These are phyloP conservation scores for Staphylotrichum tortipilum DNA, from an alignment of 495 filamentous ascomycete genomes.

Conservation along the genomic window DNA sequence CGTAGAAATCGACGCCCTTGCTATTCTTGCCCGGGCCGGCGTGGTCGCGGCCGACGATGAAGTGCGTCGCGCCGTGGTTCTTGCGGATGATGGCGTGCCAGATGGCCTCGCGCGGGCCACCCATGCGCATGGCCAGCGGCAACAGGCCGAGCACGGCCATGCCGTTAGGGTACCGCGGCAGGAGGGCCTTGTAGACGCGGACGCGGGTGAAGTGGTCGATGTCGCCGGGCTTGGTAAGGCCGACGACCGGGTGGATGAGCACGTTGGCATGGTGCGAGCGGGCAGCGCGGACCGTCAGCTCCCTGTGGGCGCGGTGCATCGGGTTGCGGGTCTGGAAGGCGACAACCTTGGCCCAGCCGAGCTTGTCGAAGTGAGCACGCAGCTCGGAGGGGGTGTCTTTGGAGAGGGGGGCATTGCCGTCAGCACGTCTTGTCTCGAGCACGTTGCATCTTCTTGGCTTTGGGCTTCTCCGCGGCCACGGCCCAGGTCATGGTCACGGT, in stretches of 20 bases:
- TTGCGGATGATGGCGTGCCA: constrained; percentile 99
- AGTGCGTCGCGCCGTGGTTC: constrained; percentile 98
- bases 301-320: constrained; percentile 97
- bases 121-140: constrained; percentile 97
- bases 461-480: too few species aligned
- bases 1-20: constrained; percentile 94
- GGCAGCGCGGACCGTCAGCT: constrained; percentile 93
- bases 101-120: constrained; percentile 93
- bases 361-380: constrained; percentile 95
- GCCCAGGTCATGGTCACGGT: too few species aligned
- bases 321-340: constrained; percentile 99
- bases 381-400: constrained; percentile 89
- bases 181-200: constrained; percentile 92
- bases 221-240: constrained; percentile 95
- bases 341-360: constrained; percentile 92
- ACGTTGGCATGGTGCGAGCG: constrained; percentile 94
- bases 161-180: constrained; percentile 96
- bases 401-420: background rate
- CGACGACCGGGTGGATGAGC: constrained; percentile 97
- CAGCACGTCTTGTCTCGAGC: background rate
- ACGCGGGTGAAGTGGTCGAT: constrained; percentile 99
- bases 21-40: constrained; percentile 95
- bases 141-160: constrained; percentile 97
- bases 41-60: constrained; percentile 97
- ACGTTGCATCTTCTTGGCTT: background rate